These are phyloP conservation scores for Cyclospora cayetanensis DNA, from an alignment of 169 alveolate species.

Conservation along the genomic window DNA sequence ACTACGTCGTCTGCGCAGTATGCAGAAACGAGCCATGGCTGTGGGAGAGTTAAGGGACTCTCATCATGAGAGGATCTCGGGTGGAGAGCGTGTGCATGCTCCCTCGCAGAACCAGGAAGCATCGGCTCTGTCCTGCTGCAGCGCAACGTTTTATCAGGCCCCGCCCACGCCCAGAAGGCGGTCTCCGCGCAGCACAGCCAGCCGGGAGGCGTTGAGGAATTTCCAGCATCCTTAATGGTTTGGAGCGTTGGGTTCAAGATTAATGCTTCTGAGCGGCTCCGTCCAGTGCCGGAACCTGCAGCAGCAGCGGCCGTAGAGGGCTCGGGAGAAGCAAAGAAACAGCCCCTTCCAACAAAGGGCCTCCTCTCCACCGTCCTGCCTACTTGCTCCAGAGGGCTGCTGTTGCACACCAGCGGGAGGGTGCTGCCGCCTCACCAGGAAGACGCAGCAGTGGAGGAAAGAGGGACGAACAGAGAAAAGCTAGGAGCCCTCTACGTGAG, in stretches of 20 bases:
- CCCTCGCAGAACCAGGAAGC: conserved; percentile 11
- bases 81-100: too few relatives aligned
- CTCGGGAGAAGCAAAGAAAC: neutral
- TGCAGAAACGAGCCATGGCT: too few relatives aligned
- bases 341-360: neutral
- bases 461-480: neutral
- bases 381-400: neutral
- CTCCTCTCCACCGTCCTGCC: neutral
- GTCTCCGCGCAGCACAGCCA: neutral
- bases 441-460: neutral
- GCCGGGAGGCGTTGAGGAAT: neutral
- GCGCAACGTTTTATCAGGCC: neutral
- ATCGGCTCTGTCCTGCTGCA: neutral
- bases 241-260: conserved; percentile 58
- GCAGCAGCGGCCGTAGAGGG: conserved; percentile 9
- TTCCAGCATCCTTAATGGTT: conserved; percentile 19
- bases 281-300: neutral
- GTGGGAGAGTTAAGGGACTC: too few relatives aligned
- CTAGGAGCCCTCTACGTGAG: conserved; percentile 61
- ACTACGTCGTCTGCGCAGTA: too few relatives aligned
- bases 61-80: too few relatives aligned
- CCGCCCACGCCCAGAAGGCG: neutral
- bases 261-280: neutral
- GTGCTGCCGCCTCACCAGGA: neutral
- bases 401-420: neutral